phyloP scores from a whole-genome alignment of 441 rosid species.

The Populus tomentosa region DNA sequence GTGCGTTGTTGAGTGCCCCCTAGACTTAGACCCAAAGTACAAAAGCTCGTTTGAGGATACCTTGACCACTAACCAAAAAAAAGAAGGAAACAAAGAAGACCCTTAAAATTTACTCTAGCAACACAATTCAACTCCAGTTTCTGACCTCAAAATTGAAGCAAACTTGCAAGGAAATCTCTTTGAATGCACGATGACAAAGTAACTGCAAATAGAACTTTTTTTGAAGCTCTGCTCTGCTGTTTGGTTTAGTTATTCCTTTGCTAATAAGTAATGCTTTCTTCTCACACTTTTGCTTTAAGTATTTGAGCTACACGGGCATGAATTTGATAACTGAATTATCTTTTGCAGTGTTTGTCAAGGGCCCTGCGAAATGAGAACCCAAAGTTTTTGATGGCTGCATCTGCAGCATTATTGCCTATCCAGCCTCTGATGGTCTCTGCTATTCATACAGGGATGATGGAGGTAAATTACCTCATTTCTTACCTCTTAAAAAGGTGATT shows the following conservation, averaged over 20 bases:
- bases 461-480: conserved; percentile 39
- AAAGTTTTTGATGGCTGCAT: conserved; percentile 86
- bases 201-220: not conserved
- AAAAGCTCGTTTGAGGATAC: not conserved
- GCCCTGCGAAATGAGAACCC: conserved; percentile 84
- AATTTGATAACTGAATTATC: conserved; percentile 5
- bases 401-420: conserved; percentile 75
- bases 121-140: not conserved
- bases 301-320: not conserved
- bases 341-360: conserved; percentile 75
- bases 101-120: not conserved
- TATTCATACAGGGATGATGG: conserved; percentile 94
- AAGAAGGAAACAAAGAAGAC: not conserved
- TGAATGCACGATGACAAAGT: not conserved
- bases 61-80: not conserved
- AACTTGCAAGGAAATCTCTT: not conserved
- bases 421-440: conserved; percentile 95
- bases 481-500: not conserved
- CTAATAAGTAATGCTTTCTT: not conserved
- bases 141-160: not conserved
- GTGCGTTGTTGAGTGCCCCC: not conserved
- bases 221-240: not conserved
- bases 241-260: not conserved
- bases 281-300: not conserved
- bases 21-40: not conserved